phyloP scores from a whole-genome alignment of 139 green algal genomes.

The Limnomonas spitsbergensis region DNA sequence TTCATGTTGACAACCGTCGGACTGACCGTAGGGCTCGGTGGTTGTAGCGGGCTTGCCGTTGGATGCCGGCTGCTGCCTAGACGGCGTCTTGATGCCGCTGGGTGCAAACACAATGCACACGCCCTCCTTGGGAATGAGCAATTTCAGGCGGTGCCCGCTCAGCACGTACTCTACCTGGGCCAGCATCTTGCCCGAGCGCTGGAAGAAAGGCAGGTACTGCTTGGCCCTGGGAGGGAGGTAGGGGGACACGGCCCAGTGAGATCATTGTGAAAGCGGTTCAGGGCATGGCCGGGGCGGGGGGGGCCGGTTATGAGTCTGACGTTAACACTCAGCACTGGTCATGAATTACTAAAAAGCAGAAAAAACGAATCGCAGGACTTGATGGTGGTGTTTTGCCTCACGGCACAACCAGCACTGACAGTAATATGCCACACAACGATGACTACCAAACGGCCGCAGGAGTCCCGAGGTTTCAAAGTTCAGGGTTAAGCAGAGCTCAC shows the following conservation, averaged over 20 bases:
- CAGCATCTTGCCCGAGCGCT: conserved; percentile 67
- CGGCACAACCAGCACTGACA: too few relatives aligned
- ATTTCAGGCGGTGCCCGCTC: conserved; percentile 75
- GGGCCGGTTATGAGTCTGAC: too few relatives aligned
- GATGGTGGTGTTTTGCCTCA: too few relatives aligned
- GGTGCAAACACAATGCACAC: conserved; percentile 85
- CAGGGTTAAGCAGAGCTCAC: conserved; percentile 3
- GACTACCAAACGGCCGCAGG: too few relatives aligned
- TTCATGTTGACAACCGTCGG: too few relatives aligned
- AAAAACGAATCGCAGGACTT: too few relatives aligned
- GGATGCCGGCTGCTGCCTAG: conserved; percentile 39
- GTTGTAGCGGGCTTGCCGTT: conserved; percentile 43
- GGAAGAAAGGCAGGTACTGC: conserved; percentile 93
- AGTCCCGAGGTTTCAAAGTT: not conserved
- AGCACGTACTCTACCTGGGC: conserved; percentile 85
- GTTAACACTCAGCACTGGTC: too few relatives aligned
- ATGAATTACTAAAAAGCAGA: too few relatives aligned
- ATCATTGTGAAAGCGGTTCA: too few relatives aligned
- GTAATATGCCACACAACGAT: too few relatives aligned
- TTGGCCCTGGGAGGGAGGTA: conserved; percentile 51
- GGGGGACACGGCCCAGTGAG: too few relatives aligned
- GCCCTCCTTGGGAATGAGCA: conserved; percentile 83
- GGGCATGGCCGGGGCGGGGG: too few relatives aligned
- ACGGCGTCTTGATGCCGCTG: conserved; percentile 71
- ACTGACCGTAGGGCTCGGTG: conserved; percentile 56